These are phyloP conservation scores for Fusarium sp. DNA, from an alignment of 2,329 filamentous ascomycete genomes.

Conservation along the genomic window DNA sequence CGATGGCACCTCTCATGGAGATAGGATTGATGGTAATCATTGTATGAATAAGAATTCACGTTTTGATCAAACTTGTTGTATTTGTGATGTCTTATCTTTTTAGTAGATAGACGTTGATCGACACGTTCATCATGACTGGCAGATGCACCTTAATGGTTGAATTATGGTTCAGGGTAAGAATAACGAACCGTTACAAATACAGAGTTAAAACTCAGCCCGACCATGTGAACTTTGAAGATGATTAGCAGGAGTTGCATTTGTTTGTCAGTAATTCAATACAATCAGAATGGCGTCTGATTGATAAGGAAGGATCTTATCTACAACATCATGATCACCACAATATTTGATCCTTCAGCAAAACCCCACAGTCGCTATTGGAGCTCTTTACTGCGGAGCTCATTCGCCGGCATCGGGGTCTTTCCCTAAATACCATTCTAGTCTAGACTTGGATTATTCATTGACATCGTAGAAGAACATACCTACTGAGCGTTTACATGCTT, in stretches of 20 bases:
- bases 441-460: background rate
- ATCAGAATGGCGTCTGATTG: conserved; percentile 1
- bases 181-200: background rate
- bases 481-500: background rate
- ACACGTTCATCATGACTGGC: background rate
- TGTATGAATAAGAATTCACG: conserved; percentile 44
- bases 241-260: background rate
- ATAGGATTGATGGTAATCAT: conserved; percentile 43
- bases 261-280: background rate
- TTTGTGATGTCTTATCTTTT: background rate
- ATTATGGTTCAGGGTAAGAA: background rate
- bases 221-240: background rate
- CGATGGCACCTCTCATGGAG: conserved; percentile 24
- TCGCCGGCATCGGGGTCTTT: background rate
- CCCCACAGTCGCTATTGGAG: conserved; percentile 5
- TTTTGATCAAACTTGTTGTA: conserved; percentile 18
- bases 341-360: background rate
- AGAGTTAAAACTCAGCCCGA: background rate
- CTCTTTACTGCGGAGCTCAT: conserved; percentile 12
- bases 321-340: conserved; percentile 3
- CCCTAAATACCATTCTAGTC: background rate
- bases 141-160: background rate
- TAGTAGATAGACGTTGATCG: background rate
- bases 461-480: too few relatives aligned
- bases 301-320: conserved; percentile 27